phyloP scores from a whole-genome alignment of 305 asterid species.

The Salvia sclarea region DNA sequence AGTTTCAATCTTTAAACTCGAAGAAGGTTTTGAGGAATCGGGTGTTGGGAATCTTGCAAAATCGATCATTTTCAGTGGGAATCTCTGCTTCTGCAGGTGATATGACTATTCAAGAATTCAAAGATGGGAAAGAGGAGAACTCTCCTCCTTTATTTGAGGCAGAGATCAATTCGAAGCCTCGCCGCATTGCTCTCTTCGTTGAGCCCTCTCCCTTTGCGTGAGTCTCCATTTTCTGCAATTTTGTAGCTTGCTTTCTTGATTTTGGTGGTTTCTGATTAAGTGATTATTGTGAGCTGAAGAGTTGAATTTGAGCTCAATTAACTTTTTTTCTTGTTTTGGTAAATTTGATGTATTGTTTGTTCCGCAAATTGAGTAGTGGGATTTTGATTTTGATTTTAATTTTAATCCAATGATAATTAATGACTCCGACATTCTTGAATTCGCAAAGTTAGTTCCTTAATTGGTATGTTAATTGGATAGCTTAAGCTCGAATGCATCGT shows the following conservation, averaged over 20 bases:
- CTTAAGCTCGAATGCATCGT: not conserved
- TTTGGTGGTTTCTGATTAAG: too few species aligned
- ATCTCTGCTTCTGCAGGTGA: slow-evolving; percentile 39
- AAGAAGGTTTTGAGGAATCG: slow-evolving; percentile 16
- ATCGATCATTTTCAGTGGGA: slow-evolving; percentile 29
- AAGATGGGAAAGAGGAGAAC: slow-evolving; percentile 55
- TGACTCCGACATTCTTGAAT: slow-evolving; percentile 2
- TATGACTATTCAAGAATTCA: slow-evolving; percentile 57
- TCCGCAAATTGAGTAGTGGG: not conserved
- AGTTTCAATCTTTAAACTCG: slow-evolving; percentile 42
- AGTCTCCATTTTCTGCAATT: slow-evolving; percentile 36
- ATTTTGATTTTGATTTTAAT: slow-evolving; percentile 7
- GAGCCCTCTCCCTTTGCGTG: slow-evolving; percentile 99
- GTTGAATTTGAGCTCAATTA: not conserved
- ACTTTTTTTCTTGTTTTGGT: slow-evolving; percentile 1
- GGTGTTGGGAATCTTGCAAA: slow-evolving; percentile 31
- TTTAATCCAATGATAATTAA: not conserved
- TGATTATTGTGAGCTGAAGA: not conserved
- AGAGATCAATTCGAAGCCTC: slow-evolving; percentile 62
- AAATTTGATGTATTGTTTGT: slow-evolving; percentile 24
- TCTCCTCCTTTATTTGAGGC: slow-evolving; percentile 65
- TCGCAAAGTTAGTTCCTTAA: not conserved
- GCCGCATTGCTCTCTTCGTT: slow-evolving; percentile 93
- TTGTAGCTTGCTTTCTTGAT: too few species aligned
- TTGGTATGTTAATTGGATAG: not conserved